Evolutionary conservation across 2,329 filamentous ascomycete species (phyloP), one percentile per base, ranked within the genome.

Genomic region (Fusarium virguliforme): DNA sequence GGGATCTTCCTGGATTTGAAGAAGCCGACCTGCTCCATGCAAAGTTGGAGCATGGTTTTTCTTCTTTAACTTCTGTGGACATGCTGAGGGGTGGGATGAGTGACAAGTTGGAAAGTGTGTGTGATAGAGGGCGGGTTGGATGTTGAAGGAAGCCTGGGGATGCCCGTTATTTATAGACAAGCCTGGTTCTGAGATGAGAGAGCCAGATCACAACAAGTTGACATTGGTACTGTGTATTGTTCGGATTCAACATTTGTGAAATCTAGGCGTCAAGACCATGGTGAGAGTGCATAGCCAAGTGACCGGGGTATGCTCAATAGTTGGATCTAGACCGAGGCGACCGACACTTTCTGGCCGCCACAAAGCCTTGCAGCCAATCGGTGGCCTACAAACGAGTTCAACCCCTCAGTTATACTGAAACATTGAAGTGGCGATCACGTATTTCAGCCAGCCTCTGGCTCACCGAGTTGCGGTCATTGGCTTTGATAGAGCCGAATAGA

Each of bases 11-110:
- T 64, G 3, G 51, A 34, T 0, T 57, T 26, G 18, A 65, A 64
- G 13, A 13, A 65, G 5, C 63, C 63, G 3, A 64, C 63, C 8
- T 65, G 63, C 9, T 37, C 15, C 62, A 65, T 43, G 4, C 62
- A 34, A 12, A 34, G 59, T 0, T 65, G 35, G 8, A 61, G 43
- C 8, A 48, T 5, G 43, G 18, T 18, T 18, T 18, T 18, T 18
- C 18, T 18, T 18, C 18, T 18, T 18, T 18, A 18, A 18, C 18
- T 18, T 18, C 18, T 18, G 18, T 18, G 18, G 18, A 18, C 18
- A 18, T 18, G 18, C 13, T 18, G 8, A 6, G 8, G 2, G 8
- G 10, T 48, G n/a, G 9, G 13, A 28, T 18, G 13, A 30, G 9
- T 22, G 24, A 48, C 13, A 6, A 48, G 37, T 9, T 40, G 8